phyloP scores from a whole-genome alignment of 257 asterid species.

The Fraxinus cuspidata region DNA sequence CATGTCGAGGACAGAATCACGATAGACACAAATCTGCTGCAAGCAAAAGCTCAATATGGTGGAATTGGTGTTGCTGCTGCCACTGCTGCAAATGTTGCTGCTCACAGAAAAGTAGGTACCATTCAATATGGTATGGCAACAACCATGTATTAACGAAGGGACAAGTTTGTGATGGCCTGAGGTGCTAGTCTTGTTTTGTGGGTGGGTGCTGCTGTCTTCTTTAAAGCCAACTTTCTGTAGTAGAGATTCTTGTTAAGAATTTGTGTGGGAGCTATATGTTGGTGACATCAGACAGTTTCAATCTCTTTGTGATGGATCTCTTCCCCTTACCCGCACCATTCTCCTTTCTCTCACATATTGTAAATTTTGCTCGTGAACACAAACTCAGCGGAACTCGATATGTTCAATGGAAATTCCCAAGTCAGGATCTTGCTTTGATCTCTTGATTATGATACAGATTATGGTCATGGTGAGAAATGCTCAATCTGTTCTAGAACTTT shows the following conservation, averaged over 20 bases:
- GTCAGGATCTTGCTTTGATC: not conserved
- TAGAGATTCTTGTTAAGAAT: not conserved
- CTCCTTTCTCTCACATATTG: not conserved
- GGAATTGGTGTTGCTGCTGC: constrained; percentile 53
- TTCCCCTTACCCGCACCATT: not conserved
- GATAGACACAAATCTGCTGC: constrained; percentile 65
- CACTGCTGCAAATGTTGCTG: constrained; percentile 32
- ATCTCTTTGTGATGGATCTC: not conserved
- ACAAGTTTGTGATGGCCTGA: not conserved
- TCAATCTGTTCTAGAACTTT: not conserved
- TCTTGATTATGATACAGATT: not conserved
- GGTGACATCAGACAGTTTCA: not conserved
- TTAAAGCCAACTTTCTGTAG: not conserved
- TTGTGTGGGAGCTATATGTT: constrained; percentile 1
- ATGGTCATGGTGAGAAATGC: not conserved
- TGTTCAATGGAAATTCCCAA: not conserved
- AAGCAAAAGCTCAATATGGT: constrained; percentile 58
- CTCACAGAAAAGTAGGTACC: constrained; percentile 38
- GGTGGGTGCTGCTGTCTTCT: not conserved
- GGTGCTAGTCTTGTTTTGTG: not conserved
- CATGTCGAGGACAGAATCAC: constrained; percentile 50
- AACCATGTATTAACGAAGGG: constrained; percentile 33
- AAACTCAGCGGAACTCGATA: not conserved
- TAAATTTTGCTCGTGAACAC: not conserved
- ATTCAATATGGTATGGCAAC: constrained; percentile 44